These are phyloP conservation scores for Aureobasidium sp. DNA, from an alignment of 2,329 filamentous ascomycete genomes.

Conservation along the genomic window DNA sequence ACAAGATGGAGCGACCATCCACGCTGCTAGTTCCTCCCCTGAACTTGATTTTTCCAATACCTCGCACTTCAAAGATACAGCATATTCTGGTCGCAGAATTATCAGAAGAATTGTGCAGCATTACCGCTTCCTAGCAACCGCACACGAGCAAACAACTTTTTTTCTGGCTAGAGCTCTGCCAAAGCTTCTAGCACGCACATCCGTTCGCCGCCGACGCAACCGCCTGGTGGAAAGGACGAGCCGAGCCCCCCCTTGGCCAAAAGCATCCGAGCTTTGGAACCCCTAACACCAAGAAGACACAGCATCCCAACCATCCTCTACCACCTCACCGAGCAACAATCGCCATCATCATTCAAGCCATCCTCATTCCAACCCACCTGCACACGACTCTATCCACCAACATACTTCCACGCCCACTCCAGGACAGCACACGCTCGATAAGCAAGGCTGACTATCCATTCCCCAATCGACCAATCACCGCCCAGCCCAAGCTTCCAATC, in stretches of 20 bases:
- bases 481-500: conserved; percentile 4
- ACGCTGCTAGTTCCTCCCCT: background rate
- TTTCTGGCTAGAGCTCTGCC: conserved; percentile 5
- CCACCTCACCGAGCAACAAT: conserved; percentile 2
- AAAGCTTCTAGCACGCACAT: conserved; percentile 4
- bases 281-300: conserved; percentile 9
- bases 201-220: conserved; percentile 14
- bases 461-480: conserved; percentile 10
- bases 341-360: background rate
- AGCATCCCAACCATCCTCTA: conserved; percentile 10
- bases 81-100: background rate
- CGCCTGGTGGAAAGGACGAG: background rate
- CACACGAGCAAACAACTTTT: conserved; percentile 8
- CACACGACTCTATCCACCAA: background rate
- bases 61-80: background rate
- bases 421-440: background rate
- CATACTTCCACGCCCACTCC: background rate
- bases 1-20: background rate
- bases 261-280: conserved; percentile 10
- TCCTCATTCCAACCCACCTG: background rate
- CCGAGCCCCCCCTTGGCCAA: conserved; percentile 1
- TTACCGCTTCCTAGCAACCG: background rate
- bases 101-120: conserved; percentile 7
- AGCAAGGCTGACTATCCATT: conserved; percentile 14
- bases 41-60: background rate